A percentile compares a stretch with the other conserved stretches of the same genome.
Conservation (phyloP, 2,329 filamentous ascomycete genomes). For the Fusarium multiceps region DNA sequence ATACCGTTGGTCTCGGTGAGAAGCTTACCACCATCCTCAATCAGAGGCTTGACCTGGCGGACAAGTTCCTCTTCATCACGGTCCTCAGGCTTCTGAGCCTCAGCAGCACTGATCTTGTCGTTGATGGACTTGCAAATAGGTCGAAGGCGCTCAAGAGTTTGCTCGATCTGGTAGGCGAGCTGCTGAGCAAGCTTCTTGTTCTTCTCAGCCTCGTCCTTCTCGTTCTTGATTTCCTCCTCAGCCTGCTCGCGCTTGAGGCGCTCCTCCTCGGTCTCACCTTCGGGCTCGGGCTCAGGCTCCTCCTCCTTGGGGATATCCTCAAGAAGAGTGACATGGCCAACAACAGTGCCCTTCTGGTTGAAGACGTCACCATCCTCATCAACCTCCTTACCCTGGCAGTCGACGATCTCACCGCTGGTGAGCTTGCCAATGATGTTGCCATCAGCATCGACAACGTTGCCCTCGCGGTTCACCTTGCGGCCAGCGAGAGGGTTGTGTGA, state of each 20-base stretch:
- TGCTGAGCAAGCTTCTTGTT: constrained; percentile 82
- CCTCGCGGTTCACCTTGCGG: constrained; percentile 67
- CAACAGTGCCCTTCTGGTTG: constrained; percentile 72
- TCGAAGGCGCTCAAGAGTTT: constrained; percentile 84
- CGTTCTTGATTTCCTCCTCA: constrained; percentile 59
- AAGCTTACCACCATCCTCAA: constrained; percentile 86
- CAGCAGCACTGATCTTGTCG: constrained; percentile 83
- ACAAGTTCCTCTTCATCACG: constrained; percentile 92
- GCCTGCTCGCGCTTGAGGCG: constrained; percentile 49
- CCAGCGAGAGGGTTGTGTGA: constrained; percentile 64
- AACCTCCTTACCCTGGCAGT: constrained; percentile 75
- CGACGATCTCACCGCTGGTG: constrained; percentile 72
- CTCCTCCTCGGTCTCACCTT: constrained; percentile 62
- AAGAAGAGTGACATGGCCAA: constrained; percentile 76
- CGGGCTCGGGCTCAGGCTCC: constrained; percentile 59
- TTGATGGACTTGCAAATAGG: constrained; percentile 89
- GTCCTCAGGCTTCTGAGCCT: constrained; percentile 85
- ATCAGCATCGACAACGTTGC: constrained; percentile 68
- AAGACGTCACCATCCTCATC: constrained; percentile 78
- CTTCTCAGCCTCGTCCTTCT: constrained; percentile 67
- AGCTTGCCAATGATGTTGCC: constrained; percentile 74
- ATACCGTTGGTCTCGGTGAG: constrained; percentile 87
- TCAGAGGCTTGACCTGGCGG: constrained; percentile 84
- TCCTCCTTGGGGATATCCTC: constrained; percentile 63
- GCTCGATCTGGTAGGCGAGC: constrained; percentile 77